phyloP scores from a whole-genome alignment of 2,329 filamentous ascomycete genomes.

The Trichoderma harzianum region DNA sequence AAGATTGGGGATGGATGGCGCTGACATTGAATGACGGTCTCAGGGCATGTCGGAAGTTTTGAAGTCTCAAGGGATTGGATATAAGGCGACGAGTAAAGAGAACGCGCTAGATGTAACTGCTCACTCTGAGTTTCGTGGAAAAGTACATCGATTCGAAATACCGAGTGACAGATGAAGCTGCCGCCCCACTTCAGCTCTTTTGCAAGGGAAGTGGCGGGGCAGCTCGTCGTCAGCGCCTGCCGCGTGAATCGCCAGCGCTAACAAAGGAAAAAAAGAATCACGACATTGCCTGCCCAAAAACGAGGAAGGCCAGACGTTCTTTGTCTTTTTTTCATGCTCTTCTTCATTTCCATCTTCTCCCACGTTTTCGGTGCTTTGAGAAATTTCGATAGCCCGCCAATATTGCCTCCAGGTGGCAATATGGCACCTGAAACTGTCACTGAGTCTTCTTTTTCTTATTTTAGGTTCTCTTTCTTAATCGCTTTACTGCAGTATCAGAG shows the following conservation, averaged over 20 bases:
- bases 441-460: neutral
- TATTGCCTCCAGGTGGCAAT: neutral
- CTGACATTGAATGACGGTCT: constrained; percentile 52
- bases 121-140: neutral
- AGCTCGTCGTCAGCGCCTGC: neutral
- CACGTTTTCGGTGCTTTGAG: neutral
- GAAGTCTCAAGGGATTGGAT: neutral
- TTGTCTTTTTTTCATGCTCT: neutral
- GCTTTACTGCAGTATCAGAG: neutral
- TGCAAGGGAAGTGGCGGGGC: neutral
- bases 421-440: neutral
- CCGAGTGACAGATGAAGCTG: neutral
- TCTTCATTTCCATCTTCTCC: neutral
- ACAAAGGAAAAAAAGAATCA: neutral
- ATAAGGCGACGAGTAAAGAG: neutral
- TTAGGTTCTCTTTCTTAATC: neutral
- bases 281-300: neutral
- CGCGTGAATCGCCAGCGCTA: neutral
- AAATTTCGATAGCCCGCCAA: no score
- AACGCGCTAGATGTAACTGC: neutral
- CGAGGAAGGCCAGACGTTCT: neutral
- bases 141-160: neutral
- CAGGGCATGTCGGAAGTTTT: neutral
- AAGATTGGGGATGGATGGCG: constrained; percentile 75
- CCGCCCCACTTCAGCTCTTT: neutral